phyloP scores from a whole-genome alignment of 2,329 filamentous ascomycete species.

The Arachnopeziza araneosa region DNA sequence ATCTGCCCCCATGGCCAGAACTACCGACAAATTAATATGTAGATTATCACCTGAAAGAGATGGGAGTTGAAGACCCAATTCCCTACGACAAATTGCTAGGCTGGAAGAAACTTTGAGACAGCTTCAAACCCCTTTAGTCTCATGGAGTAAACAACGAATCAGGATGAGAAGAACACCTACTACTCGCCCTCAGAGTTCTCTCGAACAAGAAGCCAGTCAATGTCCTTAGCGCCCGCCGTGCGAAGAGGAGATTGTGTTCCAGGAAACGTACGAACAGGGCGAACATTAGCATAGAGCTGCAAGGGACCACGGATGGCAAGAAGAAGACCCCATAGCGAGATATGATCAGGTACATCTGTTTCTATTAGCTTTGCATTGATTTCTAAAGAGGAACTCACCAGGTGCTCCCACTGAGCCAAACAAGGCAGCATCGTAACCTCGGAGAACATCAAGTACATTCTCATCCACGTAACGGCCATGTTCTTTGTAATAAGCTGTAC shows the following conservation, averaged over 20 bases:
- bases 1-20: conserved; percentile 55
- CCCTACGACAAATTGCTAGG: no score
- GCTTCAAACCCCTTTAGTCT: no score
- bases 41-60: no score
- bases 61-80: no score
- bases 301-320: conserved; percentile 43
- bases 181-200: conserved; percentile 63
- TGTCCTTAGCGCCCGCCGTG: conserved; percentile 38
- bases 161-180: no score
- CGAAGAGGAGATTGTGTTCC: conserved; percentile 49
- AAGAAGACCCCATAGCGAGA: conserved; percentile 59
- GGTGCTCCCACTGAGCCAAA: conserved; percentile 54
- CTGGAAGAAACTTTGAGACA: no score
- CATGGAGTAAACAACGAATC: no score
- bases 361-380: not conserved
- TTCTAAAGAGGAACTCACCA: conserved; percentile 28
- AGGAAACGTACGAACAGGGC: conserved; percentile 52
- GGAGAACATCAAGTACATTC: conserved; percentile 47
- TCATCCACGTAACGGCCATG: conserved; percentile 53
- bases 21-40: no score
- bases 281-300: conserved; percentile 60
- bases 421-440: conserved; percentile 50
- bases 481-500: conserved; percentile 51
- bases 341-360: conserved; percentile 54
- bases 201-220: conserved; percentile 60